phyloP scores from a whole-genome alignment of 1,284 basidiomycete species.

The Vanrija humicola region DNA sequence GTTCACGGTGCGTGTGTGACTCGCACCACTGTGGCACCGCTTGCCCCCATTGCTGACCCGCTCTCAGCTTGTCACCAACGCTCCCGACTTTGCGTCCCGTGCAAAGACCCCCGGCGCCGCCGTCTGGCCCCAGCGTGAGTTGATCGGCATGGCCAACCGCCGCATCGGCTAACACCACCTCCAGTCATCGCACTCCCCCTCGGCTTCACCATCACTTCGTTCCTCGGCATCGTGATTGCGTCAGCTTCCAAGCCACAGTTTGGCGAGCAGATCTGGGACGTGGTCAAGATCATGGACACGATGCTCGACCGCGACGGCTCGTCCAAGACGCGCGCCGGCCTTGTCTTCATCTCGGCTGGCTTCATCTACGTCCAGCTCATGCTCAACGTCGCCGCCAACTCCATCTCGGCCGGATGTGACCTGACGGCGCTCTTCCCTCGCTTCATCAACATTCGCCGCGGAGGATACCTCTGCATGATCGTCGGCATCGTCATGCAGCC shows the following conservation, averaged over 20 bases:
- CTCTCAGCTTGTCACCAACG: constrained; percentile 54
- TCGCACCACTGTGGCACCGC: constrained; percentile 52
- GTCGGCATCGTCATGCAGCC: constrained; percentile 64
- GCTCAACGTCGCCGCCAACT: constrained; percentile 75
- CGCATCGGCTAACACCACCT: background rate
- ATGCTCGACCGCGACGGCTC: constrained; percentile 31
- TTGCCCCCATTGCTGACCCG: constrained; percentile 1
- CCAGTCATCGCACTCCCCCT: constrained; percentile 63
- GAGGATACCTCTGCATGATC: constrained; percentile 71
- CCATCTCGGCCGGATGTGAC: constrained; percentile 78
- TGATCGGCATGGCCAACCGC: background rate
- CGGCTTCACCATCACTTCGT: constrained; percentile 70
- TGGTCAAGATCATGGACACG: constrained; percentile 41
- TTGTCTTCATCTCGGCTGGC: constrained; percentile 60
- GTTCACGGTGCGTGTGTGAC: constrained; percentile 43
- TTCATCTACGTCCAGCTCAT: constrained; percentile 47
- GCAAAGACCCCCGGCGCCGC: constrained; percentile 64
- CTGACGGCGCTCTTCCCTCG: constrained; percentile 73
- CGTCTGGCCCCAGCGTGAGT: constrained; percentile 58
- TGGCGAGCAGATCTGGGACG: constrained; percentile 70
- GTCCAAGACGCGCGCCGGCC: constrained; percentile 31
- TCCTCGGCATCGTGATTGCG: constrained; percentile 79
- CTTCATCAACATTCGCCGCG: constrained; percentile 80
- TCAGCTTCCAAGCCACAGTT: constrained; percentile 73
- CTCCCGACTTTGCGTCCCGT: constrained; percentile 68